Conservation (phyloP, 2,329 filamentous ascomycete species). For the Clonostachys solani region DNA sequence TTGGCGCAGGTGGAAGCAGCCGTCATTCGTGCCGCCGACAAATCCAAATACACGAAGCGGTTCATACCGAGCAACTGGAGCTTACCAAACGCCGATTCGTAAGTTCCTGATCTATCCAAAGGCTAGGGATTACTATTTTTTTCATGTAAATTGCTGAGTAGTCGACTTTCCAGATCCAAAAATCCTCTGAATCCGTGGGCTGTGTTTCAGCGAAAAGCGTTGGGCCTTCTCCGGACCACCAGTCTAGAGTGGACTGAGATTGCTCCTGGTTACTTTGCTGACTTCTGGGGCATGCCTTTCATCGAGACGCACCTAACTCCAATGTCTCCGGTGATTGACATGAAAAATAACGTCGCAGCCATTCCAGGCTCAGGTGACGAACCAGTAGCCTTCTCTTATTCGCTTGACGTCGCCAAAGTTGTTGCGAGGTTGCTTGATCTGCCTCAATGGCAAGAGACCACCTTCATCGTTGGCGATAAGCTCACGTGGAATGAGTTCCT, state of each 20-base stretch:
- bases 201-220: no score
- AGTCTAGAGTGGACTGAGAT: background rate
- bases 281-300: constrained; percentile 33
- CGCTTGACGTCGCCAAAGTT: constrained; percentile 40
- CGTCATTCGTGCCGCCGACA: no score
- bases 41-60: no score
- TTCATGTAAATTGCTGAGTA: no score
- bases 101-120: no score
- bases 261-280: constrained; percentile 36
- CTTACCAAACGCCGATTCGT: no score
- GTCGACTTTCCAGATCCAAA: no score
- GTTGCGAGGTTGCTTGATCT: constrained; percentile 32
- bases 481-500: constrained; percentile 39
- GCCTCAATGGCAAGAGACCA: constrained; percentile 34
- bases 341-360: constrained; percentile 34
- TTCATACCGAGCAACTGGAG: no score
- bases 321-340: constrained; percentile 35
- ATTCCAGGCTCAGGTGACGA: constrained; percentile 44
- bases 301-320: constrained; percentile 22
- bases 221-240: background rate
- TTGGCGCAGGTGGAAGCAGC: no score
- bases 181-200: no score
- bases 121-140: no score
- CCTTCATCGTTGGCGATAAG: constrained; percentile 29
- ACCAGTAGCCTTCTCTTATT: constrained; percentile 40